Percentiles rank a stretch among this genome's conserved stretches.
Conservation (phyloP, 495 filamentous ascomycete species). For the Rostrohypoxylon terebratum region DNA sequence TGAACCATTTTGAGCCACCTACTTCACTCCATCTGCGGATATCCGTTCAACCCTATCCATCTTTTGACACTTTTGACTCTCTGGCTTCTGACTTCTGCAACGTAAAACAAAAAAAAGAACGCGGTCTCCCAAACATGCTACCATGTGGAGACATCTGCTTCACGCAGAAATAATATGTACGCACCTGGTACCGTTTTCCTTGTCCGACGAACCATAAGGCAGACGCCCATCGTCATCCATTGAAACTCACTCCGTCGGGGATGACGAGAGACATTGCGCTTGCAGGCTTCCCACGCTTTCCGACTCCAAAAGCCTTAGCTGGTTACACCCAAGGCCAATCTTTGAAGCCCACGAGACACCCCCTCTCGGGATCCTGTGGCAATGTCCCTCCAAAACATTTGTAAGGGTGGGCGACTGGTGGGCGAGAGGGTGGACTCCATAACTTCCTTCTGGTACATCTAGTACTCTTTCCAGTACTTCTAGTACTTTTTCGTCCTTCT, state of each 20-base stretch:
- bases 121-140: slow-evolving; percentile 35
- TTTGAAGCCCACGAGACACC: slow-evolving; percentile 59
- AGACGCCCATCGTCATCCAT: slow-evolving; percentile 42
- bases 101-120: slow-evolving; percentile 21
- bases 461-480: slow-evolving; percentile 6
- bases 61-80: slow-evolving; percentile 14
- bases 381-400: slow-evolving; percentile 49
- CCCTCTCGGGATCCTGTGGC: slow-evolving; percentile 56
- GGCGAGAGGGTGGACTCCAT: slow-evolving; percentile 1
- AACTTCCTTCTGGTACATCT: slow-evolving; percentile 2
- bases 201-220: slow-evolving; percentile 41
- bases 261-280: slow-evolving; percentile 50
- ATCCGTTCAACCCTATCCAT: slow-evolving; percentile 39
- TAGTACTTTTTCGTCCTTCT: slow-evolving; percentile 40
- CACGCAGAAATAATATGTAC: slow-evolving; percentile 27
- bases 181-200: slow-evolving; percentile 35
- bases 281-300: slow-evolving; percentile 45
- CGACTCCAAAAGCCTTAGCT: slow-evolving; percentile 42
- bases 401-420: slow-evolving; percentile 40
- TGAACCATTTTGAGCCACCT: background rate
- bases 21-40: slow-evolving; percentile 36
- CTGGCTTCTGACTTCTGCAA: slow-evolving; percentile 12
- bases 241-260: slow-evolving; percentile 44
- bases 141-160: slow-evolving; percentile 37
- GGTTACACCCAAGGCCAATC: slow-evolving; percentile 55